Base-by-base conservation (phyloP, 1,284 basidiomycete genomes). In the Pascua guehoae region DNA sequence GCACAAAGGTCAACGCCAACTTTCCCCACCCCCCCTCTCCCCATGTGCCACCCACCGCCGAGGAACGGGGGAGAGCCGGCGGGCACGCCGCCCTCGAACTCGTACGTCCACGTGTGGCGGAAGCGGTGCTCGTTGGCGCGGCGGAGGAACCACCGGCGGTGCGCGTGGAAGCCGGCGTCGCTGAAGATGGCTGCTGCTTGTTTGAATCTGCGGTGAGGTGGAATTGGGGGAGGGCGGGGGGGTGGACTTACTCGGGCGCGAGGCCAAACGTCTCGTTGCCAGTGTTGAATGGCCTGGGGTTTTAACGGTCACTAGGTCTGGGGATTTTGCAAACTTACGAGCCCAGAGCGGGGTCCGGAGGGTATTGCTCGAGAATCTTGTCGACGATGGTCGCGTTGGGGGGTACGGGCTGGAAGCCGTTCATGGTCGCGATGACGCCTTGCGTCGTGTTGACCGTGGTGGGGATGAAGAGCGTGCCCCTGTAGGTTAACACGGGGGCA, bases 201-300 rank as follows among this genome's bases (percentile, higher is more conserved):
- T 58, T 72, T 72, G 61, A 55, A 70, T 8, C 24, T 32, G 24
- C 24, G 4, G 24, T 32, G 63, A 63, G 50, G 15, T 8, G 18
- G 46, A 14, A 8, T 65, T 54, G 8, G 24, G 14, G 43, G 18
- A 40, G 9, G 36, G n/a, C 14, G 10, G 16, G 4, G 41, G 11
- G 12, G 14, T 4, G 12, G 10, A 24, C 32, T 32, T 14, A 40
- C 47, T 7, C 53, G 49, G 51, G 47, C 61, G 53, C 46, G 39
- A 39, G 66, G 52, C 70, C 69, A 45, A 73, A 75, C 0, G 71
- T 72, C 43, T 72, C 53, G 56, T 72, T 72, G 32, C 73, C 74
- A 1, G 71, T 73, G 17, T 60, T 64, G 57, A 66, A 76, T 2
- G 74, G 74, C 38, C 45, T 46, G 18, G 24, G 24, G 24, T 32